phyloP scores from a whole-genome alignment of 495 filamentous ascomycete species.

The Aspergillus homomorphus region DNA sequence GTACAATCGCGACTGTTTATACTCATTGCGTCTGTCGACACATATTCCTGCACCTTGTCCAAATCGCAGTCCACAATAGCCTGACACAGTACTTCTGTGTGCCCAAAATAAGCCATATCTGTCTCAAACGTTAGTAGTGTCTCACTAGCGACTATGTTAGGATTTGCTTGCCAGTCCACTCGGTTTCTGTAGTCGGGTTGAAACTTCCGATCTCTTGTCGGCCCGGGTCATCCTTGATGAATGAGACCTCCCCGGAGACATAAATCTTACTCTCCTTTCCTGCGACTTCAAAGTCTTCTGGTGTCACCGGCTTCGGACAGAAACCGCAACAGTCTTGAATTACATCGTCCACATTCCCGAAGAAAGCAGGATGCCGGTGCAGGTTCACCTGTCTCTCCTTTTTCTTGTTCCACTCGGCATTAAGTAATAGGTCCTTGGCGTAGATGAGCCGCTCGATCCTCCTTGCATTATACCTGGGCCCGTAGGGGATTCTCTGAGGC shows the following conservation, averaged over 20 bases:
- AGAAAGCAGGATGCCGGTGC: constrained; percentile 75
- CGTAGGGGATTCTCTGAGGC: constrained; percentile 65
- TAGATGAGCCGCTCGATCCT: constrained; percentile 77
- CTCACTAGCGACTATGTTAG: not conserved
- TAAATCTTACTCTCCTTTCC: constrained; percentile 70
- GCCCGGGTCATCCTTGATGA: constrained; percentile 76
- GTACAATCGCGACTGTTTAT: constrained; percentile 69
- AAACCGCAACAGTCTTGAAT: constrained; percentile 75
- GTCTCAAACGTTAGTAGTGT: not conserved
- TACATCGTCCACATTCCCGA: constrained; percentile 64
- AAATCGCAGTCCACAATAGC: constrained; percentile 70
- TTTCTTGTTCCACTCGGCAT: constrained; percentile 78
- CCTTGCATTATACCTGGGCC: constrained; percentile 61
- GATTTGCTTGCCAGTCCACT: constrained; percentile 69
- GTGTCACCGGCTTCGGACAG: constrained; percentile 64
- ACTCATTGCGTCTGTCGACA: constrained; percentile 56
- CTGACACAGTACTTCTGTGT: constrained; percentile 67
- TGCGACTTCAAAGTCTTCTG: constrained; percentile 65
- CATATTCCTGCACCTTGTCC: constrained; percentile 64
- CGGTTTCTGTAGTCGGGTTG: constrained; percentile 74
- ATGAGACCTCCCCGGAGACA: constrained; percentile 64
- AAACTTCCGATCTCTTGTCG: constrained; percentile 70
- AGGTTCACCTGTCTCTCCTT: constrained; percentile 68
- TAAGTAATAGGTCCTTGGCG: constrained; percentile 75
- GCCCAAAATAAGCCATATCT: constrained; percentile 69